Percentiles rank a stretch among this genome's conserved stretches.
phyloP scores from a whole-genome alignment of 163 green algal species.

The Chlamydomonas reinhardtii region DNA sequence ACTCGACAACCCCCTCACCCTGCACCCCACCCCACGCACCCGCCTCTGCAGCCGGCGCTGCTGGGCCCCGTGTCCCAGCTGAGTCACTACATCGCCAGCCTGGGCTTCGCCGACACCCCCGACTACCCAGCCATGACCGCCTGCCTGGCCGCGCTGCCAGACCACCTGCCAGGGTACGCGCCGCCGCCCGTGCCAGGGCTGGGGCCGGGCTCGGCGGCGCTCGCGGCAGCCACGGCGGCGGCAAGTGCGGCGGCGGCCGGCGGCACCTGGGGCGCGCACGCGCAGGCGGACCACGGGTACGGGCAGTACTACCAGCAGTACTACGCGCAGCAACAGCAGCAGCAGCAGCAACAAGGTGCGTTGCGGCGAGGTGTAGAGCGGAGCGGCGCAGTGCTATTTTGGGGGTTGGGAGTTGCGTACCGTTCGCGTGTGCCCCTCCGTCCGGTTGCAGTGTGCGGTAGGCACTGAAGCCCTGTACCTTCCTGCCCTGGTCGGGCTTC shows the following conservation, averaged over 20 bases:
- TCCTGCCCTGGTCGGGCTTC: too few species aligned
- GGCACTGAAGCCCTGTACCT: too few species aligned
- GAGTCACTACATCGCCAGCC: constrained; percentile 60
- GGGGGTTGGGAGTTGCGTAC: too few species aligned
- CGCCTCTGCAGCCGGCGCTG: constrained; percentile 1
- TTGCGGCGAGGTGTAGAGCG: too few species aligned
- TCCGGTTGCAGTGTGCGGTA: too few species aligned
- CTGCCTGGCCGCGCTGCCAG: background rate
- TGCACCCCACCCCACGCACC: background rate
- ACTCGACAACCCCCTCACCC: too few species aligned
- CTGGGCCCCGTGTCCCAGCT: constrained; percentile 51
- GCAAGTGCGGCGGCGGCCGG: background rate
- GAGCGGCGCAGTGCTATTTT: too few species aligned
- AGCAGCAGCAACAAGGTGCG: background rate
- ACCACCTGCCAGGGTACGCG: background rate
- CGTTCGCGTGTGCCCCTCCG: too few species aligned
- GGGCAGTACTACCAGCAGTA: constrained; percentile 5
- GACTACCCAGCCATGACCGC: constrained; percentile 62
- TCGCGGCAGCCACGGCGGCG: too few species aligned
- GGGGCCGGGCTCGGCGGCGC: background rate
- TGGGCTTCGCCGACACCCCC: constrained; percentile 64
- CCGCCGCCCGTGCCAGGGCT: background rate
- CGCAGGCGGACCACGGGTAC: background rate
- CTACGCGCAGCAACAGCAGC: background rate
- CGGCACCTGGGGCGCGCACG: background rate